These are phyloP conservation scores for Hypoxylon trugodes DNA, from an alignment of 495 filamentous ascomycete species.

Conservation along the genomic window DNA sequence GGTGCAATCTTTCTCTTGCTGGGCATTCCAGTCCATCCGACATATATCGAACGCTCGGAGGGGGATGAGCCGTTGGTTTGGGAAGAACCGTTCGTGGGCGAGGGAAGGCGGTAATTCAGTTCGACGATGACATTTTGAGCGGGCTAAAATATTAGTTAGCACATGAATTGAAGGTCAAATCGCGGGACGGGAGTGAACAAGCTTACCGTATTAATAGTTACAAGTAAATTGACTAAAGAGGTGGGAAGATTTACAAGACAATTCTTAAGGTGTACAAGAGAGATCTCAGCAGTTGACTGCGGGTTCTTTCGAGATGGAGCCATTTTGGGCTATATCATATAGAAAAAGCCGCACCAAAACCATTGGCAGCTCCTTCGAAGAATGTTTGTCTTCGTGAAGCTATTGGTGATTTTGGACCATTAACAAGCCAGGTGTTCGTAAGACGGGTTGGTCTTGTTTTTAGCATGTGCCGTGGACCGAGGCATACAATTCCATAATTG, in stretches of 20 bases:
- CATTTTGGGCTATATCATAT: slow-evolving; percentile 53
- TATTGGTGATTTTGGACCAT: slow-evolving; percentile 8
- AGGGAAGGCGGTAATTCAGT: slow-evolving; percentile 68
- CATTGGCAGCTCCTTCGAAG: neutral
- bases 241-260: slow-evolving; percentile 93
- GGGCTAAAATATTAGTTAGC: slow-evolving; percentile 58
- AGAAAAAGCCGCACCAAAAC: slow-evolving; percentile 4
- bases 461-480: slow-evolving; percentile 40
- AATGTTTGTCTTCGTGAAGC: neutral
- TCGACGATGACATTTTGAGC: slow-evolving; percentile 97
- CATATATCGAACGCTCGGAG: slow-evolving; percentile 73
- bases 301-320: slow-evolving; percentile 68
- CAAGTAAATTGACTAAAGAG: slow-evolving; percentile 81
- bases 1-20: slow-evolving; percentile 82
- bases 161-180: neutral
- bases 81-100: slow-evolving; percentile 39
- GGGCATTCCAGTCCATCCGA: slow-evolving; percentile 97
- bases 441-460: neutral
- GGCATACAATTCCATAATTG: slow-evolving; percentile 29
- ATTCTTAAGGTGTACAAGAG: slow-evolving; percentile 84
- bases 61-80: slow-evolving; percentile 50
- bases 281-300: slow-evolving; percentile 76
- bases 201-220: slow-evolving; percentile 87
- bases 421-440: neutral
- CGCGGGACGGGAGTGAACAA: neutral